Conservation (phyloP, 148 eudicot species). For the Drosera capensis region DNA sequence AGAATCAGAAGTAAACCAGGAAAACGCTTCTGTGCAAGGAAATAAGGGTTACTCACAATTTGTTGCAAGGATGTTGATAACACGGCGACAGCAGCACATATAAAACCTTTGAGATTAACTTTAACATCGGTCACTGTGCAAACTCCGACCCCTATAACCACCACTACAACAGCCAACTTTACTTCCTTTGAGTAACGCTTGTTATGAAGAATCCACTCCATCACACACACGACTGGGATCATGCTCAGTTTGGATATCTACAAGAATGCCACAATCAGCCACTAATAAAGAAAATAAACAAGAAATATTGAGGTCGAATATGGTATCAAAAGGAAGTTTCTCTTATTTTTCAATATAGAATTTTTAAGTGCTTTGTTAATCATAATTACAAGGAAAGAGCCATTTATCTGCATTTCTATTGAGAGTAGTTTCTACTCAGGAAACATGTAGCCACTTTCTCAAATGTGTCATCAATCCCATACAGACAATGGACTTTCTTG, state of each 20-base stretch:
- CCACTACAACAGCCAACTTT: conserved; percentile 61
- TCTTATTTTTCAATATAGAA: too few species aligned
- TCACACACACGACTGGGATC: conserved; percentile 71
- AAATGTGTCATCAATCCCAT: too few species aligned
- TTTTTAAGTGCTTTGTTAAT: too few species aligned
- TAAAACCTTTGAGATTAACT: conserved; percentile 65
- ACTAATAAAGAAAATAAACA: background rate
- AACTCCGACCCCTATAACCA: conserved; percentile 74
- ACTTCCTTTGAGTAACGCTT: conserved; percentile 61
- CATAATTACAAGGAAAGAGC: too few species aligned
- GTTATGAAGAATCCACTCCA: conserved; percentile 74
- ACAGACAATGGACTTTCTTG: too few species aligned
- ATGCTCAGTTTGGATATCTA: conserved; percentile 77
- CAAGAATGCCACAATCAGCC: conserved; percentile 8
- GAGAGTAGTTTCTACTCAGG: too few species aligned
- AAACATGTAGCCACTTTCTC: too few species aligned
- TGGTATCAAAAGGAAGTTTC: background rate
- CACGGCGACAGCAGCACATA: conserved; percentile 66
- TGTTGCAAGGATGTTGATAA: conserved; percentile 63
- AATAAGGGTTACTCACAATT: conserved; percentile 39
- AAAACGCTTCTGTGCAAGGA: background rate
- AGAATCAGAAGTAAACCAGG: background rate
- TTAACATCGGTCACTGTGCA: conserved; percentile 80
- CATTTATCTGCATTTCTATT: too few species aligned
- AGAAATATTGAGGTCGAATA: background rate